Percentiles rank a stretch among this genome's conserved stretches.
These are phyloP conservation scores for Hyaloscypha finlandica DNA, from an alignment of 495 filamentous ascomycete species.

Conservation along the genomic window DNA sequence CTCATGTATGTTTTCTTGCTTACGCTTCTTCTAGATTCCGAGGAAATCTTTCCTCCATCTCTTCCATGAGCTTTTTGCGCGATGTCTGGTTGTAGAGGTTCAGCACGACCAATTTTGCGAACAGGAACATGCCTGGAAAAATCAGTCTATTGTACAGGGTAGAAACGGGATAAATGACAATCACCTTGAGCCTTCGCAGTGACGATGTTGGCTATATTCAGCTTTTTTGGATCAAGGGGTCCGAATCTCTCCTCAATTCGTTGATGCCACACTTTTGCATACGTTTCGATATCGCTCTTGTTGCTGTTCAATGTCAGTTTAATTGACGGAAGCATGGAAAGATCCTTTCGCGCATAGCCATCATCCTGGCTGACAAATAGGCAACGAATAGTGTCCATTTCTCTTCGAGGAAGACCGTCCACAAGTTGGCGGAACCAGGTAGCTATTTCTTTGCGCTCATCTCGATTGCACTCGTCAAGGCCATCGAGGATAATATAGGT, in stretches of 20 bases:
- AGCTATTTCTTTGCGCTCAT: constrained; percentile 33
- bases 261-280: constrained; percentile 23
- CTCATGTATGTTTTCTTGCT: constrained; percentile 15
- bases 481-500: no score
- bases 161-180: no score
- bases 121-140: constrained; percentile 50
- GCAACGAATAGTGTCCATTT: constrained; percentile 35
- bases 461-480: constrained; percentile 24
- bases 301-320: constrained; percentile 31
- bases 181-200: no score
- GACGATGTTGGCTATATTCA: not conserved
- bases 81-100: constrained; percentile 42
- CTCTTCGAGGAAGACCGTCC: constrained; percentile 16
- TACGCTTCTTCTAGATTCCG: constrained; percentile 41
- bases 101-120: constrained; percentile 42
- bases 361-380: constrained; percentile 45
- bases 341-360: constrained; percentile 31
- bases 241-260: constrained; percentile 34
- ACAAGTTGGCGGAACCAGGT: constrained; percentile 33
- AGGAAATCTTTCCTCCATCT: constrained; percentile 38
- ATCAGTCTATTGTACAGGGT: not conserved
- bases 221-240: constrained; percentile 21
- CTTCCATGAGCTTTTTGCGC: constrained; percentile 30
- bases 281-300: constrained; percentile 35
- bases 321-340: constrained; percentile 32